Base-by-base conservation (phyloP, 2,329 filamentous ascomycete species). In the Mollisia scopiformis region DNA sequence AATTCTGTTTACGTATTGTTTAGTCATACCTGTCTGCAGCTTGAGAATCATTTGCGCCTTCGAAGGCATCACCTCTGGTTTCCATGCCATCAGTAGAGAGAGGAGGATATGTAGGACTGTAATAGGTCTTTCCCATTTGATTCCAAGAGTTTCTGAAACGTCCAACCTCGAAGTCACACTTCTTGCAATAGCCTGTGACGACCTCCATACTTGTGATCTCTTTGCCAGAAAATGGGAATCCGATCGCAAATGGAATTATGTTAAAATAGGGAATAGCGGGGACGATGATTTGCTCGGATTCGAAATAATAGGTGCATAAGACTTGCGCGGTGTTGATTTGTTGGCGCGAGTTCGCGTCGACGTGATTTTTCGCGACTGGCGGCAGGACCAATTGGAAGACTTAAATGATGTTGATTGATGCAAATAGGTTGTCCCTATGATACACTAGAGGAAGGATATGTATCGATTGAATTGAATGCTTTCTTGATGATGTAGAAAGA, bases 51-150 rank as follows among this genome's bases (percentile, higher is more conserved):
- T 49, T 30, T 14, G 68, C 64, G 6, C 62, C 66, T 60, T 67
- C 59, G 55, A 66, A 66, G 8, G 69, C 52, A 21, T 66, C 51
- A 2, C 71, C 70, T n/a, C 59, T 57, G 14, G 57, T 60, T 55
- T 68, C 62, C 27, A 73, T 63, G 14, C 71, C 72, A 46, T 51
- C 55, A 13, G 30, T 52, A 23, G 62, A 62, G 2, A 68, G 28
- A 25, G 65, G 62, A 30, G 63, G 55, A 57, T 69, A 62, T 16
- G 68, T 61, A 27, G 72, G 71, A 33, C 64, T 71, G 41, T 64
- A 69, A 57, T 74, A 73, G 8, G 62, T 69, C 43, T 69, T 74
- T 13, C 73, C 72, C 41, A 74, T 71, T 5, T 62, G 64, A 61
- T 67, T 68, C 71, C 72, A 75, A 1, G 64, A 63, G 50, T 74